phyloP scores from a whole-genome alignment of 306 rosid species.

The Ochetophila trinervis region DNA sequence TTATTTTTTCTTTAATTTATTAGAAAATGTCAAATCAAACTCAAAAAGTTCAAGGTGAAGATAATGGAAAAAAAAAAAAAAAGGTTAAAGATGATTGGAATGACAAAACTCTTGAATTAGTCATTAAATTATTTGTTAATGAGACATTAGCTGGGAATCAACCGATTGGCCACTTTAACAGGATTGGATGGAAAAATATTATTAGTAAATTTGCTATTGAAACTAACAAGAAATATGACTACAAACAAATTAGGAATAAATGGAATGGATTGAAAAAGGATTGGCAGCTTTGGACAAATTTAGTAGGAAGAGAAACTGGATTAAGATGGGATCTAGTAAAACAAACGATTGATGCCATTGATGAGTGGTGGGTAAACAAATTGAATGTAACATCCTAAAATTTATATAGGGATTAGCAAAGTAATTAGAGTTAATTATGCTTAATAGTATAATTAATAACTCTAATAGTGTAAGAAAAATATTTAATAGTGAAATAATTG shows the following conservation, averaged over 20 bases:
- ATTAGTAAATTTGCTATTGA: not conserved
- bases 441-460: too few relatives aligned
- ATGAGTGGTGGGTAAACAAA: not conserved
- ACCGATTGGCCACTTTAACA: not conserved
- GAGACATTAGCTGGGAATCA: not conserved
- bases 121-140: not conserved
- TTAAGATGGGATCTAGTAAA: not conserved
- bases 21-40: too few relatives aligned
- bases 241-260: not conserved
- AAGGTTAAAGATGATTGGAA: not conserved
- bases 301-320: not conserved
- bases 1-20: too few relatives aligned
- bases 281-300: not conserved
- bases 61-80: not conserved
- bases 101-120: not conserved
- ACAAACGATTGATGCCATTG: not conserved
- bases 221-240: not conserved
- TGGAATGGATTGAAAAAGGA: not conserved
- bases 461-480: too few relatives aligned
- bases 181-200: not conserved
- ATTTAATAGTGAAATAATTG: too few relatives aligned
- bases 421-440: too few relatives aligned
- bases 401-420: too few relatives aligned
- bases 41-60: too few relatives aligned
- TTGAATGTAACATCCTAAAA: too few relatives aligned